A percentile compares a stretch with the other conserved stretches of the same genome.
phyloP scores from a whole-genome alignment of 495 filamentous ascomycete genomes.

The Podospora pseudocomata region DNA sequence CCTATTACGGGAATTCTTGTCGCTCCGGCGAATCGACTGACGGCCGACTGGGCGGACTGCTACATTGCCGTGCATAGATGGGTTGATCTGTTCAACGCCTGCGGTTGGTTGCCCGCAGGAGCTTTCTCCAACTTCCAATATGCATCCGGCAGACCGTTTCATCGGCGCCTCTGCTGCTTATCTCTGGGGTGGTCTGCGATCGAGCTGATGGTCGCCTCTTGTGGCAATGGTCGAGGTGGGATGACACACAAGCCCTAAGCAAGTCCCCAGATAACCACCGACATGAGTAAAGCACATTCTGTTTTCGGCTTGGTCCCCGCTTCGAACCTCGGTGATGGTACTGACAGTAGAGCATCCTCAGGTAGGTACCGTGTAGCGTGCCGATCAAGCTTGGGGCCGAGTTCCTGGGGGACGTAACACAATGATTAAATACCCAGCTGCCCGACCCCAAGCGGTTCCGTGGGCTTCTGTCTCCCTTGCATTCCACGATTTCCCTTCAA shows the following conservation, averaged over 20 bases:
- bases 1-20: constrained; percentile 14
- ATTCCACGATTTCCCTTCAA: not conserved
- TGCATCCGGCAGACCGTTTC: constrained; percentile 13
- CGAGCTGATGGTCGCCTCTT: not conserved
- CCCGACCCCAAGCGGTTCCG: not conserved
- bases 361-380: not conserved
- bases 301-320: not conserved
- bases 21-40: constrained; percentile 19
- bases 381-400: not conserved
- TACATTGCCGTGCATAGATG: not conserved
- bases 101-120: not conserved
- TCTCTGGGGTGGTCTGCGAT: constrained; percentile 7
- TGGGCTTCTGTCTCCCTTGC: not conserved
- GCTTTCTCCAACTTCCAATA: not conserved
- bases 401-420: not conserved
- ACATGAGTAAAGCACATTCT: not conserved
- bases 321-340: not conserved
- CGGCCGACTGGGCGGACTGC: constrained; percentile 1
- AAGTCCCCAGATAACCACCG: not conserved
- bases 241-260: not conserved
- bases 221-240: not conserved
- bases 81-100: constrained; percentile 6
- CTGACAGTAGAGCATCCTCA: not conserved
- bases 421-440: constrained; percentile 9
- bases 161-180: constrained; percentile 7